Base-by-base conservation (phyloP, 306 rosid genomes). In the Adenanthera pavonina region DNA sequence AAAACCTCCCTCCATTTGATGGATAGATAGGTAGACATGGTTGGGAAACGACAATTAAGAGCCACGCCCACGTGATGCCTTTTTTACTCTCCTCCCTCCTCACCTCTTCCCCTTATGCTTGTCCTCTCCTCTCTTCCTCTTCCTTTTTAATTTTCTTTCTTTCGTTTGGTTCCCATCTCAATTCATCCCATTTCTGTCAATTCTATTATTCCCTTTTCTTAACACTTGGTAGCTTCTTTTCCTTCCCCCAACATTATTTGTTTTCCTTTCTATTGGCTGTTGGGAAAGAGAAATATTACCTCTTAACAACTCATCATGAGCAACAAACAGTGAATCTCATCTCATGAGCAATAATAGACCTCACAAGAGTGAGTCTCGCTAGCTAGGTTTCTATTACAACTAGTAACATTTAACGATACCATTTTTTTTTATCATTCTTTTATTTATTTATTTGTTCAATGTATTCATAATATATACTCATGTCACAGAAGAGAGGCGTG, bases 11-110 rank as follows among this genome's bases (percentile, higher is more conserved):
- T 46, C 8, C 5, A 57, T 20, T 20, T 20, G 65, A 59, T 59
- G 20, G 62, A 56, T 56, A 1, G 61, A 54, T 54, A 25, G 47
- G 2, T 47, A 67, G 78, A 70, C 77, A 60, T 41, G 57, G 53
- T 48, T 35, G 43, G 84, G 78, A 86, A 60, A 76, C 81, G 92
- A 87, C 90, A 82, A 66, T 73, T 80, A 46, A 83, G 83, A 65
- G 84, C 89, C 92, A 89, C 87, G 90, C 81, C 89, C 92, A 89
- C 87, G 90, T 83, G 90, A 85, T 75, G 78, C 14, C 46, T 65
- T 62, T 65, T 48, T 49, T 44, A 15, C 65, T 69, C 78, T 46
- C 65, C 60, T 82, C 65, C 60, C 78, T 46, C 65, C 60, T 82
- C 54, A 48, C 43, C 73, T 38, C 74, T 69, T 77, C 51, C 78